A percentile compares a stretch with the other conserved stretches of the same genome.
Conservation (phyloP, 345 rosid species). For the Linum trigynum region DNA sequence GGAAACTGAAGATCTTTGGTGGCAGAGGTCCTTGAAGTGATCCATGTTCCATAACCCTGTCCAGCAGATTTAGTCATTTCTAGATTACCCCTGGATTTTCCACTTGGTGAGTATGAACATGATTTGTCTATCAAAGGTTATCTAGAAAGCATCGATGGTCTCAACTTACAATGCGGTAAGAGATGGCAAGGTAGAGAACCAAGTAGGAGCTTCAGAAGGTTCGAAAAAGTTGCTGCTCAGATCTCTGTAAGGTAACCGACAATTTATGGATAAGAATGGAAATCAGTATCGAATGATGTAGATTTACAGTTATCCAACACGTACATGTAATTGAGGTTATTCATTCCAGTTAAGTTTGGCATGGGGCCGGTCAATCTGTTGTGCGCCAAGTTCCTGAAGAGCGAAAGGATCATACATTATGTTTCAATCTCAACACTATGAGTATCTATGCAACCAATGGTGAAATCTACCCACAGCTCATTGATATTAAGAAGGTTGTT, state of each 20-base stretch:
- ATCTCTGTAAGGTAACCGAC: constrained; percentile 43
- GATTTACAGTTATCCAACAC: constrained; percentile 3
- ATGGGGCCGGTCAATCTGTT: constrained; percentile 64
- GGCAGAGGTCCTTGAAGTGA: constrained; percentile 63
- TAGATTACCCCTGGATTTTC: not conserved
- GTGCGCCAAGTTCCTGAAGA: constrained; percentile 75
- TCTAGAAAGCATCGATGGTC: not conserved
- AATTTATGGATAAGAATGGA: not conserved
- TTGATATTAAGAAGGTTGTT: constrained; percentile 61
- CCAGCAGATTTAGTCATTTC: not conserved
- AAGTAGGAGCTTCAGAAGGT: constrained; percentile 55
- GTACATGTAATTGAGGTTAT: constrained; percentile 67
- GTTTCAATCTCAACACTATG: not conserved
- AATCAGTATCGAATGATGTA: not conserved
- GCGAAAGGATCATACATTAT: not conserved
- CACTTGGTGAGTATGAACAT: not conserved
- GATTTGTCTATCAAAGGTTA: not conserved
- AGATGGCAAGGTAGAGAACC: constrained; percentile 83
- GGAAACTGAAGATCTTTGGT: constrained; percentile 47
- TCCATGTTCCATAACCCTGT: constrained; percentile 71
- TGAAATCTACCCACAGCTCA: constrained; percentile 50
- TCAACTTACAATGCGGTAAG: constrained; percentile 68
- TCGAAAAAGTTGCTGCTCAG: constrained; percentile 77
- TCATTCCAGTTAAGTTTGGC: constrained; percentile 68
- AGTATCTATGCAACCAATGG: not conserved